Base-by-base conservation (phyloP, 129 eudicot genomes). In the Artemisia tridentata region DNA sequence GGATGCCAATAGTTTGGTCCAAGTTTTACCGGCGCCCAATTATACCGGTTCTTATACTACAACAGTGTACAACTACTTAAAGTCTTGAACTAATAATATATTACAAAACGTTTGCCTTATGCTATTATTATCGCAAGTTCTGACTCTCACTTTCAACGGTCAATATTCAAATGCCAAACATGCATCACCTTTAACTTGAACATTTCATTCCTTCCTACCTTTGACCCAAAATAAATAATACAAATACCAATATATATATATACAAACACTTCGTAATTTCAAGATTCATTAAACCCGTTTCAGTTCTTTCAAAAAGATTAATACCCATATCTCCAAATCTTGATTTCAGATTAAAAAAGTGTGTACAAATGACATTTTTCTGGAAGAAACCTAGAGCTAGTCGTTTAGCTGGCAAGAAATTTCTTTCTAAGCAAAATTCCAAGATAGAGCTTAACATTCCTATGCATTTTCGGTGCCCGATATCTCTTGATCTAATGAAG, bases 401-500 rank as follows among this genome's bases (percentile, higher is more conserved):
- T 66, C 79, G 66, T 56, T 80, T 80, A 5, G 80, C 75, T 14
- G 62, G 67, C 73, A 75, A 73, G 45, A 80, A 72, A 50, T 66
- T 45, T 57, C 31, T 63, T 34, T 47, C 68, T 3, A 84, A 68
- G 18, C 80, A 60, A 18, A 73, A 65, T 71, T 53, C 64, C 11
- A 49, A 69, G 9, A 19, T 69, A 57, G 97, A 95, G 72, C 88
- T 90, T 53, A 73, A 67, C 0, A 88, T 88, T 73, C 97, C 99
- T 4, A 69, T 81, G 7, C 96, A 90, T 75, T 95, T 90, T 65
- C 86, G 81, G 18, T 95, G 99, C 61, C 99, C 99, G 11, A 81
- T 95, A 38, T 90, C 99, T 2, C 88, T 95, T 2, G 99, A 95
- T 52, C 57, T 90, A 63, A 95, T 95, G 96, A 90, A 90, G 69